These are phyloP conservation scores for Cinchona pubescens DNA, from an alignment of 257 asterid genomes.

Conservation along the genomic window DNA sequence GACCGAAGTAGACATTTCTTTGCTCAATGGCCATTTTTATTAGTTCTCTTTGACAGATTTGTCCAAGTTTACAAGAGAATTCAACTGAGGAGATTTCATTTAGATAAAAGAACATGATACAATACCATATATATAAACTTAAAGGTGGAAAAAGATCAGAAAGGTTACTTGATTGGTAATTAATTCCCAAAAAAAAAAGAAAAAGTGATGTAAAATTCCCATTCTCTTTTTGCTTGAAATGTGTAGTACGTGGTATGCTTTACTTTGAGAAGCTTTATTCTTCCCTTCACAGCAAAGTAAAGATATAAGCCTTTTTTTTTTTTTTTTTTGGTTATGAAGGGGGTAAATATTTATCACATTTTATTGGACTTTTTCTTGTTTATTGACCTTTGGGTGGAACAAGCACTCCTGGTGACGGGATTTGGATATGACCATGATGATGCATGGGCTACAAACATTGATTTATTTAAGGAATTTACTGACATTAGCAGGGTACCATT, in stretches of 20 bases:
- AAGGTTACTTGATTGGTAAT: too few species aligned
- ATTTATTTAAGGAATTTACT: conserved; percentile 90
- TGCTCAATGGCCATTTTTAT: background rate
- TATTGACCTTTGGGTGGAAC: conserved; percentile 56
- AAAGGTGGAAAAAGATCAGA: background rate
- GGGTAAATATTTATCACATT: too few species aligned
- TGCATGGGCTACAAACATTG: conserved; percentile 96
- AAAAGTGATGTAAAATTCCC: background rate
- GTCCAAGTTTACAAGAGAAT: too few species aligned
- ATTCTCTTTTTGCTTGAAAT: background rate
- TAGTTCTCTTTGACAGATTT: too few species aligned
- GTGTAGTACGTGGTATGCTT: background rate
- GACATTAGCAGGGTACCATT: conserved; percentile 78
- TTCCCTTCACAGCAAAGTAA: too few species aligned
- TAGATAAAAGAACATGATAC: background rate
- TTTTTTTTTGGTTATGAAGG: too few species aligned
- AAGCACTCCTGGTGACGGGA: conserved; percentile 91
- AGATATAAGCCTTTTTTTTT: too few species aligned
- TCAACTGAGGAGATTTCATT: background rate
- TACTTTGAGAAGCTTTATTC: background rate
- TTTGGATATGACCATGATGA: conserved; percentile 97
- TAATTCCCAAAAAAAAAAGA: background rate
- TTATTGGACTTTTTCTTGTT: conserved; percentile 9
- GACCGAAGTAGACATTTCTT: background rate
- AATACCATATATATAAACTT: too few species aligned